These are phyloP conservation scores for Suhomyces yuchorum DNA, from an alignment of 1,139 yeast species.

Conservation along the genomic window DNA sequence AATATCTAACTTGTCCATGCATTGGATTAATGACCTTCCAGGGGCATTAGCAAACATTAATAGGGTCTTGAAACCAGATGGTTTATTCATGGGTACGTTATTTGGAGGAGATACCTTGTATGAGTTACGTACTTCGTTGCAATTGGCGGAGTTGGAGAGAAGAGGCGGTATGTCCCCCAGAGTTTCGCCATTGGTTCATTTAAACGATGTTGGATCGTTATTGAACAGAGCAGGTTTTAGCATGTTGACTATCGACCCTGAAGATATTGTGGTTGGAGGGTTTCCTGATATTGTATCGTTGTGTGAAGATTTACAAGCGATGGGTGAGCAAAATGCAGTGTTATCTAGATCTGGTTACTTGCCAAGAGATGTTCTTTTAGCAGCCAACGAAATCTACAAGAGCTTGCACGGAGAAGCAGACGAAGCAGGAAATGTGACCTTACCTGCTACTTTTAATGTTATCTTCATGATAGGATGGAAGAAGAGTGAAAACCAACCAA, in stretches of 20 bases:
- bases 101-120: constrained; percentile 84
- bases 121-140: constrained; percentile 77
- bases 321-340: constrained; percentile 86
- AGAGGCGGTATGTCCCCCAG: constrained; percentile 80
- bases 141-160: constrained; percentile 80
- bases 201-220: constrained; percentile 73
- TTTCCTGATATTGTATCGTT: constrained; percentile 73
- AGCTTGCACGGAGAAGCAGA: constrained; percentile 69
- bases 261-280: constrained; percentile 76
- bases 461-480: constrained; percentile 92
- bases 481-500: constrained; percentile 65
- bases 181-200: constrained; percentile 77
- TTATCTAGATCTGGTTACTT: constrained; percentile 55
- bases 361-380: constrained; percentile 66
- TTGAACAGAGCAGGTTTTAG: constrained; percentile 77
- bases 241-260: constrained; percentile 81
- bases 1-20: constrained; percentile 70
- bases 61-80: constrained; percentile 73
- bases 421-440: constrained; percentile 40
- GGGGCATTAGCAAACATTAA: constrained; percentile 58
- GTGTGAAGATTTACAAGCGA: constrained; percentile 69
- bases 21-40: constrained; percentile 87
- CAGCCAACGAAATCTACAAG: constrained; percentile 76
- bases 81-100: constrained; percentile 80
- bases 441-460: constrained; percentile 70